A percentile compares a stretch with the other conserved stretches of the same genome.
phyloP scores from a whole-genome alignment of 495 filamentous ascomycete genomes.

The Annulohypoxylon moriforme region DNA sequence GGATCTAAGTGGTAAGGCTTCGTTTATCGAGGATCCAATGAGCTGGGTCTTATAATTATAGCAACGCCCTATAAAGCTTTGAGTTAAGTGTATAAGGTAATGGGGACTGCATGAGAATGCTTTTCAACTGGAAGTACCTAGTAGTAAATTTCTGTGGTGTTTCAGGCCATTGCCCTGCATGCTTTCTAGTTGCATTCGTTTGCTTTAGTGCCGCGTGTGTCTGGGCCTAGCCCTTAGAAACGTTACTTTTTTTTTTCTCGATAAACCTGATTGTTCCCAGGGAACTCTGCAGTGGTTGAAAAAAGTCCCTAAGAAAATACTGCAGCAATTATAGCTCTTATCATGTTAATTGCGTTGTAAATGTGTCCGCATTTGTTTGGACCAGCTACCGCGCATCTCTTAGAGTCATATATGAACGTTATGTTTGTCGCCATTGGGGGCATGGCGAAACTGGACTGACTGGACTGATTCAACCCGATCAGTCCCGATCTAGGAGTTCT shows the following conservation, averaged over 20 bases:
- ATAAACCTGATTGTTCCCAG: neutral
- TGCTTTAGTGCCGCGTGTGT: conserved; percentile 24
- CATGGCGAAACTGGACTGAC: neutral
- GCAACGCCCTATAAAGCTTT: conserved; percentile 8
- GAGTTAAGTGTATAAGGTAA: neutral
- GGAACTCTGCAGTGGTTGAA: neutral
- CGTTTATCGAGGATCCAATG: conserved; percentile 2
- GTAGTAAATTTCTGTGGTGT: conserved; percentile 18
- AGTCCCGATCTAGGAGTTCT: neutral
- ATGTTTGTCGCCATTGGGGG: neutral
- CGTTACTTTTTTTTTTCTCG: neutral
- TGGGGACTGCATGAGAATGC: conserved; percentile 3
- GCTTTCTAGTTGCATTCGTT: conserved; percentile 33
- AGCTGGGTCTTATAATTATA: neutral
- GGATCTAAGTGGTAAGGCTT: neutral
- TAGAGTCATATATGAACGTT: neutral
- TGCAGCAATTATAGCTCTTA: neutral
- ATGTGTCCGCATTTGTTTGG: neutral
- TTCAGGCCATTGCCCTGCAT: conserved; percentile 42
- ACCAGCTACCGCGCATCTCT: neutral
- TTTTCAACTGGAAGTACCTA: conserved; percentile 1
- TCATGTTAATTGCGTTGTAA: neutral
- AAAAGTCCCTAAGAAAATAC: neutral
- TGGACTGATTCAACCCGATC: conserved; percentile 3
- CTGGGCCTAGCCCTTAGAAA: conserved; percentile 16